Percentiles rank a stretch among this genome's conserved stretches.
Conservation (phyloP, 495 filamentous ascomycete species). For the Niebla homalea region DNA sequence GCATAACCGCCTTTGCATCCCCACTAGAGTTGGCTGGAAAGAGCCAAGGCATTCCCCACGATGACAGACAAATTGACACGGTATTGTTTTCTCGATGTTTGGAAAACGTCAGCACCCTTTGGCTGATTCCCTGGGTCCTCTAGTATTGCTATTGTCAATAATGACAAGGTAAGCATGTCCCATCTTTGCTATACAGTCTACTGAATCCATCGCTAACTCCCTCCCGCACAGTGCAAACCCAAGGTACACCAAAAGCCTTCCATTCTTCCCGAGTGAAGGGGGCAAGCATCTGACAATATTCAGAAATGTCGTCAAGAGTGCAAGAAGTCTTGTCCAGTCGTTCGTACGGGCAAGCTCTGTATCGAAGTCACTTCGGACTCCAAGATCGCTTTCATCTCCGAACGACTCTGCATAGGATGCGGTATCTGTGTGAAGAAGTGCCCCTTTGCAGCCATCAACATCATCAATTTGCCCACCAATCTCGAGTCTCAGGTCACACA, state of each 20-base stretch:
- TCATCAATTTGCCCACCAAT: constrained; percentile 98
- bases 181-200: no score
- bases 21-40: background rate
- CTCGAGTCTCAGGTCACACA: constrained; percentile 95
- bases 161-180: constrained; percentile 92
- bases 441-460: constrained; percentile 97
- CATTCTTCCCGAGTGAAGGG: background rate
- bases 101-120: constrained; percentile 8
- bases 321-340: constrained; percentile 98
- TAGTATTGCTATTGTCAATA: constrained; percentile 97
- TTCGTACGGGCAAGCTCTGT: constrained; percentile 93
- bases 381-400: constrained; percentile 96
- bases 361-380: constrained; percentile 84
- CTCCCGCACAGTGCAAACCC: constrained; percentile 68
- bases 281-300: constrained; percentile 11
- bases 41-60: constrained; percentile 13
- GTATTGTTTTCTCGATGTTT: constrained; percentile 29
- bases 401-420: constrained; percentile 88
- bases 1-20: background rate
- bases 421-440: constrained; percentile 99
- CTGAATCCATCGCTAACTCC: constrained; percentile 24
- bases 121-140: constrained; percentile 5
- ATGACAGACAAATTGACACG: constrained; percentile 84
- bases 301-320: constrained; percentile 96
- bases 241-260: constrained; percentile 45